phyloP scores from a whole-genome alignment of 148 eudicot genomes.

The Suaeda aralocaspica region DNA sequence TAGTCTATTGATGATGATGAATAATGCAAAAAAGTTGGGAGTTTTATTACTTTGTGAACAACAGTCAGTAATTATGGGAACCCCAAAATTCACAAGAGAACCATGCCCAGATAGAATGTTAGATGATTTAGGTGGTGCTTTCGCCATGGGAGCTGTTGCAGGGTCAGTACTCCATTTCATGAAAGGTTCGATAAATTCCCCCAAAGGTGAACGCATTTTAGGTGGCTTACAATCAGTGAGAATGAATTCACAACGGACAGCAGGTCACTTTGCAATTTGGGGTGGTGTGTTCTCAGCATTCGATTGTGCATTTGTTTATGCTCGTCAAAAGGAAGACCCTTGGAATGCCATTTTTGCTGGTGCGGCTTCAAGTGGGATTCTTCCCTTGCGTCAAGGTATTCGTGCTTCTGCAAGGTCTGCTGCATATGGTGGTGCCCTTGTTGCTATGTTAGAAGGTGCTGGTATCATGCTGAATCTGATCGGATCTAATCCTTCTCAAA shows the following conservation, averaged over 20 bases:
- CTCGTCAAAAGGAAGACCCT: slow-evolving; percentile 69
- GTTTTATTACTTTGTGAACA: no score
- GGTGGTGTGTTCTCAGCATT: slow-evolving; percentile 65
- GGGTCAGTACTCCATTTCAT: slow-evolving; percentile 69
- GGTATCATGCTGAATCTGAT: slow-evolving; percentile 54
- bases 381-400: slow-evolving; percentile 48
- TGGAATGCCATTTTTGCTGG: slow-evolving; percentile 72
- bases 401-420: slow-evolving; percentile 40
- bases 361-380: slow-evolving; percentile 63
- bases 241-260: slow-evolving; percentile 56
- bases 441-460: slow-evolving; percentile 64
- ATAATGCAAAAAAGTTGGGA: no score
- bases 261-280: slow-evolving; percentile 75
- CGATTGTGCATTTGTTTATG: slow-evolving; percentile 55
- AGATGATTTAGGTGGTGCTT: slow-evolving; percentile 70
- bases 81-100: slow-evolving; percentile 60
- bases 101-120: slow-evolving; percentile 83
- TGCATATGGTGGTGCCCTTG: slow-evolving; percentile 41
- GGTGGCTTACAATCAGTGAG: slow-evolving; percentile 52
- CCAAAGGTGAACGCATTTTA: slow-evolving; percentile 40
- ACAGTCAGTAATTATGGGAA: no score
- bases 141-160: slow-evolving; percentile 67
- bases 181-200: slow-evolving; percentile 48
- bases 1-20: no score
- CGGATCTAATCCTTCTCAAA: slow-evolving; percentile 19